A percentile compares a stretch with the other conserved stretches of the same genome.
These are phyloP conservation scores for Buddleja alternifolia DNA, from an alignment of 257 asterid genomes.

Conservation along the genomic window DNA sequence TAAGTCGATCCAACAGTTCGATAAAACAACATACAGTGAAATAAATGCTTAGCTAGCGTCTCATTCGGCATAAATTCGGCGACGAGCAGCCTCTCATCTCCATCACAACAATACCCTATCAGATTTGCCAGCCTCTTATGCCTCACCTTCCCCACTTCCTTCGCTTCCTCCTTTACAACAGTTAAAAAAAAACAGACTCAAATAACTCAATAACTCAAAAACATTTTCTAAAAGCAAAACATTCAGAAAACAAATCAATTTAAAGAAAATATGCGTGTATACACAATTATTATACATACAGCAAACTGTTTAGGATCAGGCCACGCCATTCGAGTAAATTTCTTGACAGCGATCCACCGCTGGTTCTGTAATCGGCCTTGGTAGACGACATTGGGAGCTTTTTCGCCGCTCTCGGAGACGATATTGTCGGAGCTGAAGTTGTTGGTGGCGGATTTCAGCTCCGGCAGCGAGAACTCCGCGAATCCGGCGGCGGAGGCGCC, in stretches of 20 bases:
- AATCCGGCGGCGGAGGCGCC: conserved; percentile 55
- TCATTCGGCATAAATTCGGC: conserved; percentile 97
- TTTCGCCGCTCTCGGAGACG: conserved; percentile 95
- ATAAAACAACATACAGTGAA: conserved; percentile 67
- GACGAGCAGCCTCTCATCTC: conserved; percentile 94
- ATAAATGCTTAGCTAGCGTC: conserved; percentile 95
- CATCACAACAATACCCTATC: conserved; percentile 96
- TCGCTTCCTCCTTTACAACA: conserved; percentile 78
- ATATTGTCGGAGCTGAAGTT: conserved; percentile 87
- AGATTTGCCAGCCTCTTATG: conserved; percentile 94
- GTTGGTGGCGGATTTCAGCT: conserved; percentile 81
- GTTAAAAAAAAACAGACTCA: conserved; percentile 30
- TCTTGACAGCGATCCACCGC: conserved; percentile 93
- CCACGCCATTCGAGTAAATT: conserved; percentile 89
- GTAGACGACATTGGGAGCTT: conserved; percentile 90
- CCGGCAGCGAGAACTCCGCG: conserved; percentile 80
- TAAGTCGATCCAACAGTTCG: not conserved
- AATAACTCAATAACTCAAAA: conserved; percentile 28
- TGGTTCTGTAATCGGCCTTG: conserved; percentile 81
- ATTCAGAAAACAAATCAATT: not conserved
- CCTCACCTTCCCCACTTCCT: conserved; percentile 96
- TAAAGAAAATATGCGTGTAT: not conserved
- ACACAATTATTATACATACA: no score
- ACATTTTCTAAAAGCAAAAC: conserved; percentile 1
- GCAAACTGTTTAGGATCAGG: conserved; percentile 96